Conservation (phyloP, 1,284 basidiomycete species). For the Cryptococcus deneoformans region DNA sequence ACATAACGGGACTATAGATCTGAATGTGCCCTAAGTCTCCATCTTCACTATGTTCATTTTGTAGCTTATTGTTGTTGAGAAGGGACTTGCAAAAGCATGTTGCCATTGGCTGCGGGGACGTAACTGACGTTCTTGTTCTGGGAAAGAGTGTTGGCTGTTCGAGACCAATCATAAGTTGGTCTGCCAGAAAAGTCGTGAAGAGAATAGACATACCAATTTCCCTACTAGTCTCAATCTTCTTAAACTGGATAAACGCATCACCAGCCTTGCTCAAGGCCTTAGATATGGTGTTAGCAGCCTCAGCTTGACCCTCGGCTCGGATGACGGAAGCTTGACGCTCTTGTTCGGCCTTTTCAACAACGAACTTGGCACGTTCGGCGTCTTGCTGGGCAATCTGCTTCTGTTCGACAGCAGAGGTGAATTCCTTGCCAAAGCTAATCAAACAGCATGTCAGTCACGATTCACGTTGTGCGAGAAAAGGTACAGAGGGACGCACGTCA, state of each 20-base stretch:
- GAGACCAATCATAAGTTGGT: neutral
- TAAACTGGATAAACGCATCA: constrained; percentile 90
- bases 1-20: too few relatives aligned
- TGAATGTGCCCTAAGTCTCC: too few relatives aligned
- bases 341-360: constrained; percentile 95
- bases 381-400: constrained; percentile 67
- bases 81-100: constrained; percentile 79
- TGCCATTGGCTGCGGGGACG: constrained; percentile 73
- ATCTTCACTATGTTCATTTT: neutral
- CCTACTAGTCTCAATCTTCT: constrained; percentile 97
- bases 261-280: constrained; percentile 85
- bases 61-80: constrained; percentile 50
- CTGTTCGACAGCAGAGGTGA: constrained; percentile 85
- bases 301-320: constrained; percentile 96
- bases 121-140: constrained; percentile 82
- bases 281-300: constrained; percentile 92
- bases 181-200: neutral
- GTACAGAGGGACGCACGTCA: constrained; percentile 42
- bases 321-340: constrained; percentile 98
- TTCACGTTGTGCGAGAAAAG: neutral
- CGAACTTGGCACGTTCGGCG: constrained; percentile 97
- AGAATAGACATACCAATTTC: constrained; percentile 60
- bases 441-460: neutral
- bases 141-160: constrained; percentile 60
- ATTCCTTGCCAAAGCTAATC: constrained; percentile 50